Conservation (phyloP, 2,329 filamentous ascomycete species). For the Fusarium euwallaceae region DNA sequence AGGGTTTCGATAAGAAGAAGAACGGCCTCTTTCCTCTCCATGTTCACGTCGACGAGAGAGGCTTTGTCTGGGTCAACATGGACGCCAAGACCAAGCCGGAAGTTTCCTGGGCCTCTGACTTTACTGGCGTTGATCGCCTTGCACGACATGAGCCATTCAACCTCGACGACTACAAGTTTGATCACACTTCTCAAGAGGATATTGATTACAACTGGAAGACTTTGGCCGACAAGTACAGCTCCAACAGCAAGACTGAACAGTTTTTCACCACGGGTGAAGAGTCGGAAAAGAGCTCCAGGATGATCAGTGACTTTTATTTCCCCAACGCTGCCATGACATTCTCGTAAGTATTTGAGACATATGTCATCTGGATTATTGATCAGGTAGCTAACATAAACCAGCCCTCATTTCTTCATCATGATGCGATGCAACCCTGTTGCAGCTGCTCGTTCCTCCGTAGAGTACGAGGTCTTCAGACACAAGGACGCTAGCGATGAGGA, state of each 20-base stretch:
- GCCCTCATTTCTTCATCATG: slow-evolving; percentile 41
- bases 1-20: slow-evolving; percentile 66
- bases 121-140: slow-evolving; percentile 59
- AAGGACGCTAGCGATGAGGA: slow-evolving; percentile 28
- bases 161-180: slow-evolving; percentile 66
- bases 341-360: slow-evolving; percentile 47
- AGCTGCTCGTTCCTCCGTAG: slow-evolving; percentile 17
- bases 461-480: slow-evolving; percentile 39
- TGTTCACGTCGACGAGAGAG: slow-evolving; percentile 63
- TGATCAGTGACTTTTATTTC: slow-evolving; percentile 40
- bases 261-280: slow-evolving; percentile 1
- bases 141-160: slow-evolving; percentile 58
- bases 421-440: slow-evolving; percentile 29
- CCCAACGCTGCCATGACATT: slow-evolving; percentile 37
- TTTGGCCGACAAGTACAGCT: slow-evolving; percentile 51
- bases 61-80: slow-evolving; percentile 71
- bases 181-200: slow-evolving; percentile 67
- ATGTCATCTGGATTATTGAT: slow-evolving; percentile 43
- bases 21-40: slow-evolving; percentile 69
- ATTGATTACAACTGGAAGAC: slow-evolving; percentile 72
- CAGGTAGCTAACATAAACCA: slow-evolving; percentile 48
- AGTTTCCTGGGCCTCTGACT: slow-evolving; percentile 65
- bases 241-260: slow-evolving; percentile 54
- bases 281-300: slow-evolving; percentile 17
- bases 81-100: slow-evolving; percentile 60